These are phyloP conservation scores for Pseudocercospora pini-densiflorae DNA, from an alignment of 2,329 filamentous ascomycete genomes.

Conservation along the genomic window DNA sequence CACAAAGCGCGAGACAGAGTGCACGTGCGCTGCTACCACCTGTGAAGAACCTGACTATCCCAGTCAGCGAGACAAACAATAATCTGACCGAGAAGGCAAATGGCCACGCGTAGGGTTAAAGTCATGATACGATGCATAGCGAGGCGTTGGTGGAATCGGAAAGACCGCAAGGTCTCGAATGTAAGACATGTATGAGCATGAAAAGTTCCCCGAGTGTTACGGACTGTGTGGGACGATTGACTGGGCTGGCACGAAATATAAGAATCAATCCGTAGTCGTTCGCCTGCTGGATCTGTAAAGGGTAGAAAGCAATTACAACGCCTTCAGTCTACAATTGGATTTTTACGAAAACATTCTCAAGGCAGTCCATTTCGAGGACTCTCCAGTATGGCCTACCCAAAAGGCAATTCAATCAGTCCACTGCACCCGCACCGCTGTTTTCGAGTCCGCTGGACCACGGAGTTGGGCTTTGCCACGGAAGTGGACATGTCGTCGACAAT, in stretches of 20 bases:
- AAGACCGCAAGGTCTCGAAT: neutral
- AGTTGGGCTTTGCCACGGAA: too few species aligned
- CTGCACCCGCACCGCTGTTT: neutral
- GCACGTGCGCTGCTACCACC: constrained; percentile 54
- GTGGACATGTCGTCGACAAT: too few species aligned
- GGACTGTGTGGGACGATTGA: neutral
- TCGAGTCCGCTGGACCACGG: too few species aligned
- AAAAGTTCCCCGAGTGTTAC: neutral
- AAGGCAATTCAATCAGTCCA: neutral
- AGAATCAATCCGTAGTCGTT: neutral
- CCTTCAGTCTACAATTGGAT: too few species aligned
- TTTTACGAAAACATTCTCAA: too few species aligned
- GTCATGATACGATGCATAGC: neutral
- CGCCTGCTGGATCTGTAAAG: neutral
- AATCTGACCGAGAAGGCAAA: constrained; percentile 29
- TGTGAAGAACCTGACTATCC: constrained; percentile 33
- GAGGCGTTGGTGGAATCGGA: neutral
- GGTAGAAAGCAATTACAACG: neutral
- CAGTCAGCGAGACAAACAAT: constrained; percentile 31
- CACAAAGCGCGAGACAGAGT: constrained; percentile 70
- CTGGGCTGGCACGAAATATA: neutral
- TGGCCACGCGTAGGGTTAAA: constrained; percentile 14
- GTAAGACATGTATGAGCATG: neutral
- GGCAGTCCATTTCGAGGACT: neutral
- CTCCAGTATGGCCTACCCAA: neutral